Evolutionary conservation across 192 early-diverging fungal genomes (phyloP).

Genomic region (Anaeromyces robustus): DNA sequence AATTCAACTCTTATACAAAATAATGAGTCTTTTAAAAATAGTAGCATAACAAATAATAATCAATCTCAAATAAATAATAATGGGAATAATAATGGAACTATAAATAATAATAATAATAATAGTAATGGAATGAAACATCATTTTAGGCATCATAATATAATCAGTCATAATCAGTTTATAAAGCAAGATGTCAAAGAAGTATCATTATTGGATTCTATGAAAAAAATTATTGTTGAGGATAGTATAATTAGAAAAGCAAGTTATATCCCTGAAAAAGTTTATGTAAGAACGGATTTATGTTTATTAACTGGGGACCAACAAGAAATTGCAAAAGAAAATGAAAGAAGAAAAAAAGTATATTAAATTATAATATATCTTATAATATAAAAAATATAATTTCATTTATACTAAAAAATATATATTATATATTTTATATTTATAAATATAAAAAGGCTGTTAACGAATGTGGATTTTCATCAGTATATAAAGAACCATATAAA

Average conservation of each 20-base stretch:
- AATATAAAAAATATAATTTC: too few species aligned
- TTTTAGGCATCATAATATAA: neutral
- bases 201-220: neutral
- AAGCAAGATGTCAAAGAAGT: neutral
- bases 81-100: neutral
- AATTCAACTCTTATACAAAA: neutral
- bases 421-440: too few species aligned
- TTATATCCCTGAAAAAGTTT: neutral
- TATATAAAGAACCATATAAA: neutral
- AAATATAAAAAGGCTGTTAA: neutral
- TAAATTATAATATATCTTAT: too few species aligned
- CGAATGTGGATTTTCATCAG: neutral
- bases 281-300: neutral
- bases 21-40: neutral
- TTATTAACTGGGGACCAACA: neutral
- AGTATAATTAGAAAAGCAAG: neutral
- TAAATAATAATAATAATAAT: too few species aligned
- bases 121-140: neutral
- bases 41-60: neutral
- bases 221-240: neutral
- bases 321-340: neutral
- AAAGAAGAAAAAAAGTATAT: neutral
- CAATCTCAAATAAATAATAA: neutral
- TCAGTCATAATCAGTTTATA: neutral
- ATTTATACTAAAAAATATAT: too few species aligned